Evolutionary conservation across 805 yeast species (phyloP), one percentile per base, ranked within the genome.

Genomic region (Wickerhamiella azymoides): DNA sequence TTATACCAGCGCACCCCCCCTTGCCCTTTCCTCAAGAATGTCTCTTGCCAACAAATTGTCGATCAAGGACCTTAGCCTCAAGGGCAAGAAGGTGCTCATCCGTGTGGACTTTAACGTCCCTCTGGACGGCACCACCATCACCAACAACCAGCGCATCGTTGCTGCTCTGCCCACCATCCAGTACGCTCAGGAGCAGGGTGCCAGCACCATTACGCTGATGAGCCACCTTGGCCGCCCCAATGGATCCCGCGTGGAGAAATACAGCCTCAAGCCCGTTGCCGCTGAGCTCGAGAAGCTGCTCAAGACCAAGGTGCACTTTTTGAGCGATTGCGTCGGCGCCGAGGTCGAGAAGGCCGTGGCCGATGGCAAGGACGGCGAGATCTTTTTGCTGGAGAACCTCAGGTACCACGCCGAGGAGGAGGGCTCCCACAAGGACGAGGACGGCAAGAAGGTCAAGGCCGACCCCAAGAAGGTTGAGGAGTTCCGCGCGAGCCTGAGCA

Each of bases 211-310:
- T 56, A 73, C 92, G 57, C 77, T 92, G 59, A 97, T 96, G 55
- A 88, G 97, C 50, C 99, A 92, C 68, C 76, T 92, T 67, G 99
- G 99, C 63, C 86, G 99, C 74, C 99, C 99, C 69, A 92, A 92
- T 66, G 99, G 99, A 66, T 86, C 84, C 71, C 74, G 65, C 52
- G 76, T 70, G 61, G 80, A 73, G 43, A 92, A 92, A 72, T 89
- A 76, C 77, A 86, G 96, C 43, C 74, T 92, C 62, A 79, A 80
- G 63, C 98, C 98, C 56, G 93, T 92, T 59, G 88, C 94, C 53
- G 76, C 72, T 49, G 99, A 92, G 73, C 79, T 92, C 66, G 73
- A 77, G 63, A 71, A 77, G 57, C 76, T 92, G 54, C 76, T 92
- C 65, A 75, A 73, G 59, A 68, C 76, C 67, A 70, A 72, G 61